A percentile compares a stretch with the other conserved stretches of the same genome.
These are phyloP conservation scores for Pugionium cornutum DNA, from an alignment of 345 rosid species.

Conservation along the genomic window DNA sequence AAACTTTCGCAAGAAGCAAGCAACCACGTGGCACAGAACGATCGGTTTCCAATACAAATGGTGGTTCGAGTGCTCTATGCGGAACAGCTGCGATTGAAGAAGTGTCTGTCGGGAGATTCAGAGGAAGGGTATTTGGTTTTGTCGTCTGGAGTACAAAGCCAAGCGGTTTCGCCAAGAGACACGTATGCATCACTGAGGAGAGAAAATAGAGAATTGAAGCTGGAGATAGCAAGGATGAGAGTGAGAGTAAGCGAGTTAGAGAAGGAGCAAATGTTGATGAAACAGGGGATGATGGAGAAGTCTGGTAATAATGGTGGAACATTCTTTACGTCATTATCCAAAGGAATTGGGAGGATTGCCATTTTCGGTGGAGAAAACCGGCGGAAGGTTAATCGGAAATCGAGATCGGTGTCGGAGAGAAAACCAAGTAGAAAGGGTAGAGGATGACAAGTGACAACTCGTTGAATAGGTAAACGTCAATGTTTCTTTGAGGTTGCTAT, in stretches of 20 bases:
- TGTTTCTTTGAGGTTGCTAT: not conserved
- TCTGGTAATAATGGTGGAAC: slow-evolving; percentile 65
- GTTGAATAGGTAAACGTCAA: slow-evolving; percentile 11
- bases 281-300: slow-evolving; percentile 72
- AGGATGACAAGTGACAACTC: not conserved
- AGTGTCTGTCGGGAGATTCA: slow-evolving; percentile 55
- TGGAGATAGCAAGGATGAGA: slow-evolving; percentile 95
- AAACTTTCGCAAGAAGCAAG: slow-evolving; percentile 41
- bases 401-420: slow-evolving; percentile 50
- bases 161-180: slow-evolving; percentile 89
- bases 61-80: slow-evolving; percentile 33
- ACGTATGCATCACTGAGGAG: slow-evolving; percentile 85
- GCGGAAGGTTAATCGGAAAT: slow-evolving; percentile 54
- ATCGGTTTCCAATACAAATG: slow-evolving; percentile 40
- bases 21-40: slow-evolving; percentile 44
- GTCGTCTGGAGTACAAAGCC: slow-evolving; percentile 72
- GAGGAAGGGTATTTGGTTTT: slow-evolving; percentile 55
- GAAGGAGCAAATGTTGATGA: slow-evolving; percentile 86
- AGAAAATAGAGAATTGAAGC: slow-evolving; percentile 94
- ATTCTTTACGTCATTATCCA: slow-evolving; percentile 66
- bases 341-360: slow-evolving; percentile 72
- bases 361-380: slow-evolving; percentile 60
- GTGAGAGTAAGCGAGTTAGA: slow-evolving; percentile 90
- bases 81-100: slow-evolving; percentile 56
- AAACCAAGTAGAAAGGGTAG: slow-evolving; percentile 49